phyloP scores from a whole-genome alignment of 768 basidiomycete species.

The Xerocomellus intermedius region DNA sequence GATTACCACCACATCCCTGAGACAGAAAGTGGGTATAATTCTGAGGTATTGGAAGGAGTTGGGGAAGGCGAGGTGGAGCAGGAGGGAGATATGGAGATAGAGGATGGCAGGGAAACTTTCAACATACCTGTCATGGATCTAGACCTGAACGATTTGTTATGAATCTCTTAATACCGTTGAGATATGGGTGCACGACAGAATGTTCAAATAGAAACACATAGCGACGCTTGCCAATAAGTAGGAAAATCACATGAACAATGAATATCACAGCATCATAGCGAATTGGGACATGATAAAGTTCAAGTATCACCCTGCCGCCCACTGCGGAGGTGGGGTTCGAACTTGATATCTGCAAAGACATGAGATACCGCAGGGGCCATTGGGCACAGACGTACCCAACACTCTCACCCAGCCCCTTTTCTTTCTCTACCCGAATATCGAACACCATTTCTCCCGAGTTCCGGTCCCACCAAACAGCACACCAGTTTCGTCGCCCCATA shows the following conservation, averaged over 20 bases:
- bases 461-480: constrained; percentile 60
- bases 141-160: constrained; percentile 25
- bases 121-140: constrained; percentile 30
- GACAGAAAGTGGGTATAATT: constrained; percentile 55
- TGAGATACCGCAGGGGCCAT: neutral
- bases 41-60: constrained; percentile 40
- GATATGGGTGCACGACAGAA: neutral
- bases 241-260: neutral
- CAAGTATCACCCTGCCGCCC: constrained; percentile 24
- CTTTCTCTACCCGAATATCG: constrained; percentile 83
- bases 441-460: constrained; percentile 66
- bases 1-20: constrained; percentile 41
- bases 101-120: constrained; percentile 19
- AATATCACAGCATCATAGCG: constrained; percentile 1
- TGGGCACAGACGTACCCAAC: constrained; percentile 52
- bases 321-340: constrained; percentile 43
- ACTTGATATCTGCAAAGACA: constrained; percentile 40
- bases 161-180: constrained; percentile 3
- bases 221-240: neutral
- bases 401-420: constrained; percentile 80
- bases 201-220: neutral
- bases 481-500: constrained; percentile 91
- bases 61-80: constrained; percentile 28
- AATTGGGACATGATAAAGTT: too few species aligned
- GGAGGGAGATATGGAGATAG: constrained; percentile 24